Conservation (phyloP, 306 rosid species). For the Castanea mollissima region DNA sequence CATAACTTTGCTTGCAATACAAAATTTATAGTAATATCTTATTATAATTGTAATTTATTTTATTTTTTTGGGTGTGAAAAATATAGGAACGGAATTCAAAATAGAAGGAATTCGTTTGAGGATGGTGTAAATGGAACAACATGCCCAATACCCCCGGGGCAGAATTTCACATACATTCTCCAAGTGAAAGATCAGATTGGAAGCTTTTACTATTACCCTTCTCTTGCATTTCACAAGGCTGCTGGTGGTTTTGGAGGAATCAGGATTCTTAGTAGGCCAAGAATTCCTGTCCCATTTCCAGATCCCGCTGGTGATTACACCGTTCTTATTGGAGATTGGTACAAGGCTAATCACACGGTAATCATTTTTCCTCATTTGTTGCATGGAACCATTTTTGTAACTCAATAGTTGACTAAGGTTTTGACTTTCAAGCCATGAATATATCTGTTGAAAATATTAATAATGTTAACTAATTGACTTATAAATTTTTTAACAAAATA, state of each 20-base stretch:
- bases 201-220: slow-evolving; percentile 88
- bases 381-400: too few species aligned
- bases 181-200: slow-evolving; percentile 99
- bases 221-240: slow-evolving; percentile 92
- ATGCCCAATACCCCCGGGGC: slow-evolving; percentile 93
- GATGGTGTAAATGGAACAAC: slow-evolving; percentile 92
- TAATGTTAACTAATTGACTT: too few species aligned
- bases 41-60: too few species aligned
- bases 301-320: slow-evolving; percentile 90
- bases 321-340: slow-evolving; percentile 93
- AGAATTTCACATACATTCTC: slow-evolving; percentile 84
- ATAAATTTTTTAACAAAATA: too few species aligned
- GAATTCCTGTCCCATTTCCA: slow-evolving; percentile 89
- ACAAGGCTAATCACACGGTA: slow-evolving; percentile 89
- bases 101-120: slow-evolving; percentile 85
- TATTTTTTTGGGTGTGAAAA: not conserved
- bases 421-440: too few species aligned
- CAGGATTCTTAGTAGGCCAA: slow-evolving; percentile 90
- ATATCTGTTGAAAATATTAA: too few species aligned
- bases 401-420: too few species aligned
- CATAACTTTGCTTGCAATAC: too few species aligned
- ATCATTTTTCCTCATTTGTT: not conserved
- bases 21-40: too few species aligned
- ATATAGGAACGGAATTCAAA: slow-evolving; percentile 80
- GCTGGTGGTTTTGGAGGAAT: slow-evolving; percentile 98